These are phyloP conservation scores for Pleomassaria siparia DNA, from an alignment of 2,329 filamentous ascomycete species.

Conservation along the genomic window DNA sequence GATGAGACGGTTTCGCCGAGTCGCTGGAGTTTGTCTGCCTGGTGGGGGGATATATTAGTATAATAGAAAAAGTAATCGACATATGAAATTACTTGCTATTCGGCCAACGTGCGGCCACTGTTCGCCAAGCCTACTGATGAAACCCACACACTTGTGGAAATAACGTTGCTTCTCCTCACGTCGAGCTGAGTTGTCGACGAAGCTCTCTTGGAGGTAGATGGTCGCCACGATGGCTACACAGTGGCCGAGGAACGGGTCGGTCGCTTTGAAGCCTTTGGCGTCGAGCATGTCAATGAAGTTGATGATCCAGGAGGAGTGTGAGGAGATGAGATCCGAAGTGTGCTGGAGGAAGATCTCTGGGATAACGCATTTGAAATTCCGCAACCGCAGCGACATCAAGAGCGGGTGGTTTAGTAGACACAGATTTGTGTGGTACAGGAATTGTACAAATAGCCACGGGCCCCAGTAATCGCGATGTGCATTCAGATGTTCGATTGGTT, in stretches of 20 bases:
- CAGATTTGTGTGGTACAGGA: neutral
- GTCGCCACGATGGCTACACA: neutral
- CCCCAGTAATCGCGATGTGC: constrained; percentile 1
- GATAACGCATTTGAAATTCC: constrained; percentile 1
- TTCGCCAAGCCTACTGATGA: neutral
- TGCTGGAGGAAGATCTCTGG: constrained; percentile 1
- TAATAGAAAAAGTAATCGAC: too few species aligned
- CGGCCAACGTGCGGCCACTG: constrained; percentile 1
- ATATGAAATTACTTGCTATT: neutral
- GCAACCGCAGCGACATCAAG: neutral
- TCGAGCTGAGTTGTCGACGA: neutral
- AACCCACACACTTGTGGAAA: neutral
- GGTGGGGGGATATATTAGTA: too few species aligned
- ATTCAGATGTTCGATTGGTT: neutral
- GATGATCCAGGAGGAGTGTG: neutral
- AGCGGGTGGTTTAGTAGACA: neutral
- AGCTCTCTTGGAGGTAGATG: neutral
- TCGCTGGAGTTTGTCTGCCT: neutral
- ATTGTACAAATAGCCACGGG: neutral
- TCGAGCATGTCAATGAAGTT: constrained; percentile 1
- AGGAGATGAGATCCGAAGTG: neutral
- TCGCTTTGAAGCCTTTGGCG: neutral
- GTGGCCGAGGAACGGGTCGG: neutral
- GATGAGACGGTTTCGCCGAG: neutral
- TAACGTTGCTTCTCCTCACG: neutral